Conservation (phyloP, 176 grass and related monocot species). For the Saccharum officinarum region DNA sequence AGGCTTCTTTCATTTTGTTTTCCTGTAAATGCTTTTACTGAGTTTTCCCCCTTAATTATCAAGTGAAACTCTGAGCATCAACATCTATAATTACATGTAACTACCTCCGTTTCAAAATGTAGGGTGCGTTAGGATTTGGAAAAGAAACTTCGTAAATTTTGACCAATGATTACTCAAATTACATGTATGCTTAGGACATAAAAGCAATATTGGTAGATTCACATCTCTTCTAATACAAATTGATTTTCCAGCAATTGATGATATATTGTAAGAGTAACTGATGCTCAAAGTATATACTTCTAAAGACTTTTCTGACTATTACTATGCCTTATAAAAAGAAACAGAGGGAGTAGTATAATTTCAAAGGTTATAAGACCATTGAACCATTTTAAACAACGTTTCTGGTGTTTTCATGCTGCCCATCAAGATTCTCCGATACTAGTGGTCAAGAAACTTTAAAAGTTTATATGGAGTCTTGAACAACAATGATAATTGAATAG, state of each 20-base stretch:
- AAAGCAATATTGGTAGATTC: not conserved
- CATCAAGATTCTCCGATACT: conserved; percentile 1
- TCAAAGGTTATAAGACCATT: not conserved
- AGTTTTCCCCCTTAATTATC: not conserved
- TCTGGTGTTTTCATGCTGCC: not conserved
- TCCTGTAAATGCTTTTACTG: not conserved
- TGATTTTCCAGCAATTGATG: not conserved
- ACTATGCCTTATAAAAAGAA: not conserved
- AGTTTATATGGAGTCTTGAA: not conserved
- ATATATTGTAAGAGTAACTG: not conserved
- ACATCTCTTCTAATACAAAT: not conserved
- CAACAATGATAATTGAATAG: conserved; percentile 4
- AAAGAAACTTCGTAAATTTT: not conserved
- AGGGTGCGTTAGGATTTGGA: not conserved
- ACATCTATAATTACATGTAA: not conserved
- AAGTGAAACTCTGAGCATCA: not conserved
- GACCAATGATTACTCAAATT: not conserved
- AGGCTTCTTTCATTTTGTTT: conserved; percentile 8
- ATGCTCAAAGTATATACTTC: not conserved
- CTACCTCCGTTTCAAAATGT: not conserved
- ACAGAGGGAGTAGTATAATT: not conserved
- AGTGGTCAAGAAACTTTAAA: not conserved
- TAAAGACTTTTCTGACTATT: not conserved
- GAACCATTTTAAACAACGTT: not conserved
- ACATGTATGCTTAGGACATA: not conserved